phyloP scores from a whole-genome alignment of 192 early-diverging fungal species.

The Chytriomyces confervae region DNA sequence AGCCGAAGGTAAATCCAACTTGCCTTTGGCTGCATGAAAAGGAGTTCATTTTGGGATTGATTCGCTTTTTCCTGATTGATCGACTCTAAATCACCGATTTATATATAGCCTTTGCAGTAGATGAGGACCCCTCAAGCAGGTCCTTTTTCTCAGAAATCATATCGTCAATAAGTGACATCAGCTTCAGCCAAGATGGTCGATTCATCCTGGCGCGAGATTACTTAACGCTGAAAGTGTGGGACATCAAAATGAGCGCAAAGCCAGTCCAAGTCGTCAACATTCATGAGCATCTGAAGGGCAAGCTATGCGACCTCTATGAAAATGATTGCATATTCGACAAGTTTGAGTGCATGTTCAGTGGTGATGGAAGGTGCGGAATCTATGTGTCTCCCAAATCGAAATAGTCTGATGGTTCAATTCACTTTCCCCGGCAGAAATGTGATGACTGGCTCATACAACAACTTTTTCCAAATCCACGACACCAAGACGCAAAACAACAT shows the following conservation, averaged over 20 bases:
- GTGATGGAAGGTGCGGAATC: constrained; percentile 84
- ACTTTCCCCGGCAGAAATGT: constrained; percentile 55
- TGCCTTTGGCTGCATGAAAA: background rate
- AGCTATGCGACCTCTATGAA: constrained; percentile 98
- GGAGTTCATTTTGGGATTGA: background rate
- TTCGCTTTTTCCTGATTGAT: background rate
- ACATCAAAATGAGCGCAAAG: constrained; percentile 95
- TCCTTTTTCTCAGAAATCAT: constrained; percentile 99
- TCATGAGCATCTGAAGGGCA: constrained; percentile 93
- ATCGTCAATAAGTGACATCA: constrained; percentile 95
- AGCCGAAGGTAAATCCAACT: constrained; percentile 74
- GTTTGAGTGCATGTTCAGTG: constrained; percentile 98
- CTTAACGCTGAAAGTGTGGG: constrained; percentile 97
- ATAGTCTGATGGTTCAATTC: background rate
- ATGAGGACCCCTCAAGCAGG: constrained; percentile 91
- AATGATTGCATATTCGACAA: constrained; percentile 99
- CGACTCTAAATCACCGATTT: background rate
- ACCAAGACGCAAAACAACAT: constrained; percentile 76
- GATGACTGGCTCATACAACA: constrained; percentile 98
- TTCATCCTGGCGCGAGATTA: constrained; percentile 98
- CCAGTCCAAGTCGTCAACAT: constrained; percentile 96
- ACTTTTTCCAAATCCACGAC: constrained; percentile 98
- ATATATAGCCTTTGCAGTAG: constrained; percentile 87
- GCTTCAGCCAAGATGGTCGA: constrained; percentile 94
- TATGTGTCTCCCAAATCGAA: constrained; percentile 4